Conservation (phyloP, 1,284 basidiomycete species). For the Ustilago bromivora region DNA sequence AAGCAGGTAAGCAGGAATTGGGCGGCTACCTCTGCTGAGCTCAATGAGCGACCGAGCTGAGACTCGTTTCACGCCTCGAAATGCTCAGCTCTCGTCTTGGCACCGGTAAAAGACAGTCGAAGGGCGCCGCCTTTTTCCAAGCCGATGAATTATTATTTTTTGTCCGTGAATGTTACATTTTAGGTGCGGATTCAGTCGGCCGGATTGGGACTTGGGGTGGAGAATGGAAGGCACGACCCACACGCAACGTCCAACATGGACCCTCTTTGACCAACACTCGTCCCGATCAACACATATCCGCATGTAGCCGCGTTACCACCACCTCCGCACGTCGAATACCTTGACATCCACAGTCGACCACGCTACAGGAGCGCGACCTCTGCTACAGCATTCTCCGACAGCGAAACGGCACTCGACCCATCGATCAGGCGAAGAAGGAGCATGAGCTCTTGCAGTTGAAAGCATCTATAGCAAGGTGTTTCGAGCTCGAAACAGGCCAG, state of each 20-base stretch:
- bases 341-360: not conserved
- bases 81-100: not conserved
- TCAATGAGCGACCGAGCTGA: not conserved
- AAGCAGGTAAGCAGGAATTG: not conserved
- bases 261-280: not conserved
- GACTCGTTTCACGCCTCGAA: slow-evolving; percentile 9
- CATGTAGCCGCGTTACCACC: slow-evolving; percentile 5
- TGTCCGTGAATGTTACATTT: not conserved
- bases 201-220: not conserved
- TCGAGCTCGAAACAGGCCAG: too few relatives aligned
- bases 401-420: too few relatives aligned
- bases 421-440: not conserved
- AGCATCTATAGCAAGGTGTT: not conserved
- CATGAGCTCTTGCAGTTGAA: slow-evolving; percentile 1
- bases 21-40: not conserved
- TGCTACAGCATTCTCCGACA: too few relatives aligned
- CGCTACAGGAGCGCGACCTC: too few relatives aligned
- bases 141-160: not conserved
- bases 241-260: slow-evolving; percentile 2
- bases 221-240: not conserved
- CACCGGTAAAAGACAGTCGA: slow-evolving; percentile 3
- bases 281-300: not conserved
- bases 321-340: not conserved
- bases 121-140: not conserved
- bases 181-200: not conserved